Evolutionary conservation across 148 eudicot genomes (phyloP).

Genomic region (Dianthus caryophyllus): DNA sequence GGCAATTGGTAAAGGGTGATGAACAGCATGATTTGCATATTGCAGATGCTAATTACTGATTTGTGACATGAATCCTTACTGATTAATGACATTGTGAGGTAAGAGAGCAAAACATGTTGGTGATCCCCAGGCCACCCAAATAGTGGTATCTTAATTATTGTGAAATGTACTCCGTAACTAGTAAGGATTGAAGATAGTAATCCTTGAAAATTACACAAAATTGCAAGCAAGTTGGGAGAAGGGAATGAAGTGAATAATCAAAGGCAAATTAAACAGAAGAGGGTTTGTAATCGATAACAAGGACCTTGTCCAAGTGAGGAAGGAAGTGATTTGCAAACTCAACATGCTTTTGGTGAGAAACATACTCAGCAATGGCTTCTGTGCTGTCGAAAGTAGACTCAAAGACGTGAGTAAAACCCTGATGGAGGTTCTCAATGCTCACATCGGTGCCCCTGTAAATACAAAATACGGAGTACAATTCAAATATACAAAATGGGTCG

Average conservation of each 20-base stretch:
- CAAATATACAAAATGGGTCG: too few species aligned
- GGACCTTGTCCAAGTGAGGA: constrained; percentile 44
- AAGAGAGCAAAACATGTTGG: too few species aligned
- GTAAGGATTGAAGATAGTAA: background rate
- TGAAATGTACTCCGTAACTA: too few species aligned
- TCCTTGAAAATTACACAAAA: background rate
- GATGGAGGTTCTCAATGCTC: constrained; percentile 71
- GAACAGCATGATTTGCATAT: too few species aligned
- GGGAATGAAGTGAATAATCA: constrained; percentile 18
- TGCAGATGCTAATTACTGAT: constrained; percentile 60
- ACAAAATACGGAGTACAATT: too few species aligned
- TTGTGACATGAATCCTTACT: constrained; percentile 58
- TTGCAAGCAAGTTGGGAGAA: too few species aligned
- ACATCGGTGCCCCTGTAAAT: constrained; percentile 65
- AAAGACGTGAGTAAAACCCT: constrained; percentile 81
- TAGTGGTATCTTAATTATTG: too few species aligned
- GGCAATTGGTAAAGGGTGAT: constrained; percentile 79
- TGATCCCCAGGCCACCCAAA: too few species aligned
- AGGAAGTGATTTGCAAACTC: constrained; percentile 48
- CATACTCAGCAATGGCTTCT: constrained; percentile 64
- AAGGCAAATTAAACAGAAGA: constrained; percentile 32
- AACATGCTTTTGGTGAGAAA: constrained; percentile 60
- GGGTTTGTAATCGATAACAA: constrained; percentile 69
- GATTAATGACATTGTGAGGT: too few species aligned
- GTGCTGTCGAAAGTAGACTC: constrained; percentile 71